Evolutionary conservation across 306 rosid species (phyloP).

Genomic region (Biancaea sappan): DNA sequence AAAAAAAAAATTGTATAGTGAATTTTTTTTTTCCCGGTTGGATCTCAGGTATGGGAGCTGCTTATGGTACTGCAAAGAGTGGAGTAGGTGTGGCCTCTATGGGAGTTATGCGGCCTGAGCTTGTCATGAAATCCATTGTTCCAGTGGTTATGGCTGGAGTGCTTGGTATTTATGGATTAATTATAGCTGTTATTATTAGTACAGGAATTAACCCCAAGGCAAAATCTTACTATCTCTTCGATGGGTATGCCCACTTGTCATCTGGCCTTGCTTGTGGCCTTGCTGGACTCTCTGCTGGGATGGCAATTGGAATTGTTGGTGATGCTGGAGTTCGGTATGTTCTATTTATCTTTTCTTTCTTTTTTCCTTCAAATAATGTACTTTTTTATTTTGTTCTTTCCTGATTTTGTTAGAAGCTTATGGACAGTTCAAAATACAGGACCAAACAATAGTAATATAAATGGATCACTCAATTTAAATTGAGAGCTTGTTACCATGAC

Average conservation of each 20-base stretch:
- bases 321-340: constrained; percentile 79
- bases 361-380: background rate
- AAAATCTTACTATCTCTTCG: constrained; percentile 70
- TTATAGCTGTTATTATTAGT: constrained; percentile 75
- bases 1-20: background rate
- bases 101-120: constrained; percentile 88
- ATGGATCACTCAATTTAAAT: background rate
- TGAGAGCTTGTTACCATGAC: background rate
- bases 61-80: constrained; percentile 80
- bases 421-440: background rate
- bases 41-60: constrained; percentile 78
- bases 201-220: constrained; percentile 85
- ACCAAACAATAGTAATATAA: background rate
- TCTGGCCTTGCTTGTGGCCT: constrained; percentile 88
- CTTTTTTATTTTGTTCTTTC: background rate
- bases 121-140: constrained; percentile 80
- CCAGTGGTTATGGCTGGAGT: constrained; percentile 91
- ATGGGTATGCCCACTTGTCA: constrained; percentile 82
- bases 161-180: constrained; percentile 72
- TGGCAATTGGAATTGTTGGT: constrained; percentile 86
- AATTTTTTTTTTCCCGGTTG: background rate
- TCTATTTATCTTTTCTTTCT: background rate
- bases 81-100: constrained; percentile 85
- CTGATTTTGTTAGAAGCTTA: background rate
- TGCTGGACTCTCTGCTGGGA: constrained; percentile 83